Conservation (phyloP, 2,329 filamentous ascomycete genomes). For the Colletotrichum lentis region DNA sequence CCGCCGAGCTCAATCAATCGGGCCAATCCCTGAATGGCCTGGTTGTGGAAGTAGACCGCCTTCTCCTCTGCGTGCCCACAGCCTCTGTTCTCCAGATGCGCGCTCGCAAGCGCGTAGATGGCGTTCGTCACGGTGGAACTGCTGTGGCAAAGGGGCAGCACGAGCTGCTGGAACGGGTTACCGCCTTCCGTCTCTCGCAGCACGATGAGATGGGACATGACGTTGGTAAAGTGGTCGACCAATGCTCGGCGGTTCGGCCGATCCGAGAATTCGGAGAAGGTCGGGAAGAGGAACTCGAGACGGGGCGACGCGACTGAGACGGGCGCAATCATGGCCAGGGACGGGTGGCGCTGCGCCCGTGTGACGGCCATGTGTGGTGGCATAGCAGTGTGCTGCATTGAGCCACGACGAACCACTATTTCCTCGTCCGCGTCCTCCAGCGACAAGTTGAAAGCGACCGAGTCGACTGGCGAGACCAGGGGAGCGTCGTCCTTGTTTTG, state of each 20-base stretch:
- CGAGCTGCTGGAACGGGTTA: constrained; percentile 69
- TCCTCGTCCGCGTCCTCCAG: constrained; percentile 42
- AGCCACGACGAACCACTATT: constrained; percentile 37
- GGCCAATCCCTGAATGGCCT: constrained; percentile 66
- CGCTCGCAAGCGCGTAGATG: constrained; percentile 83
- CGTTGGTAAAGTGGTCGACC: constrained; percentile 70
- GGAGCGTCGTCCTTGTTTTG: constrained; percentile 34
- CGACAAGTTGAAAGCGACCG: constrained; percentile 46
- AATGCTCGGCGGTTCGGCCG: constrained; percentile 63
- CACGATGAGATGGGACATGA: constrained; percentile 71
- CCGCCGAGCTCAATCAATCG: constrained; percentile 63
- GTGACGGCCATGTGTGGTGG: constrained; percentile 31
- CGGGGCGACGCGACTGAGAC: constrained; percentile 51
- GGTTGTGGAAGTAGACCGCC: constrained; percentile 67
- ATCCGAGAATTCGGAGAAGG: constrained; percentile 65
- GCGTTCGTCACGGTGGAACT: constrained; percentile 77
- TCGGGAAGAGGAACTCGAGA: constrained; percentile 61
- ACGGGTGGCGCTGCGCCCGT: constrained; percentile 36
- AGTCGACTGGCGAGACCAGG: constrained; percentile 46
- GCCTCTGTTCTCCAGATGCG: constrained; percentile 77
- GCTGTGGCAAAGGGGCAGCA: constrained; percentile 65
- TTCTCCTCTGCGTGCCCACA: constrained; percentile 56
- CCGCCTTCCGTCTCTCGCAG: constrained; percentile 66
- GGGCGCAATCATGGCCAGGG: constrained; percentile 48
- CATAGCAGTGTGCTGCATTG: constrained; percentile 41